Percentiles rank a stretch among this genome's conserved stretches.
phyloP scores from a whole-genome alignment of 495 filamentous ascomycete genomes.

The Penicillium atrosanguineum region DNA sequence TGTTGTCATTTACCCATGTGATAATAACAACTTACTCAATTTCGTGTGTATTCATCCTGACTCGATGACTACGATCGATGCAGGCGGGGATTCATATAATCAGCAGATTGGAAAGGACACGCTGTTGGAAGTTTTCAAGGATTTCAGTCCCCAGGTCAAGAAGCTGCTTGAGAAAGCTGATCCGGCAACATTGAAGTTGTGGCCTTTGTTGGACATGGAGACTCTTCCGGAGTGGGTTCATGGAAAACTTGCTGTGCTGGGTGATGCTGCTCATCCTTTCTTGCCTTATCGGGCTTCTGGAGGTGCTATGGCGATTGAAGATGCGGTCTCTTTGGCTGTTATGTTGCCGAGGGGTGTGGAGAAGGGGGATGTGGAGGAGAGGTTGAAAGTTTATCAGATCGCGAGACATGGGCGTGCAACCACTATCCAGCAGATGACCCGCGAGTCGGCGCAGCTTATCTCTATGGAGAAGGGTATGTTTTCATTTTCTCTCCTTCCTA shows the following conservation, averaged over 20 bases:
- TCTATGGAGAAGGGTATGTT: slow-evolving; percentile 18
- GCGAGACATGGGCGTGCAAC: slow-evolving; percentile 53
- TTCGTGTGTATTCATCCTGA: slow-evolving; percentile 61
- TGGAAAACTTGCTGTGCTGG: slow-evolving; percentile 50
- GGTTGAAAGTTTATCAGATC: slow-evolving; percentile 57
- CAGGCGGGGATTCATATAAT: slow-evolving; percentile 42
- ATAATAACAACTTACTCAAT: slow-evolving; percentile 54
- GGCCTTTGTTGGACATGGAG: slow-evolving; percentile 59
- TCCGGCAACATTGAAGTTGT: slow-evolving; percentile 50
- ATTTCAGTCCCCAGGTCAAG: slow-evolving; percentile 46
- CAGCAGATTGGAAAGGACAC: slow-evolving; percentile 42
- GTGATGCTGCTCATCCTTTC: slow-evolving; percentile 65
- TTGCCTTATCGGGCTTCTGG: slow-evolving; percentile 56
- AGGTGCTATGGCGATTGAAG: slow-evolving; percentile 58
- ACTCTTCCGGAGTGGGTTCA: slow-evolving; percentile 52
- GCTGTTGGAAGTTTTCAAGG: slow-evolving; percentile 48
- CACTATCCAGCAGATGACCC: slow-evolving; percentile 52
- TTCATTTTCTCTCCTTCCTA: not conserved
- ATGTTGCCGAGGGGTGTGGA: slow-evolving; percentile 46
- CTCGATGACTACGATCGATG: slow-evolving; percentile 28
- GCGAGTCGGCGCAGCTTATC: slow-evolving; percentile 28
- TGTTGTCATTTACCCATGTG: slow-evolving; percentile 59
- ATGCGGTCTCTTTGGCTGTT: slow-evolving; percentile 54
- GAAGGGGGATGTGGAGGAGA: slow-evolving; percentile 41
- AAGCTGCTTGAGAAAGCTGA: slow-evolving; percentile 49